Evolutionary conservation across 495 filamentous ascomycete genomes (phyloP), one percentile per base, ranked within the genome.

Genomic region (Penicillium goetzii): DNA sequence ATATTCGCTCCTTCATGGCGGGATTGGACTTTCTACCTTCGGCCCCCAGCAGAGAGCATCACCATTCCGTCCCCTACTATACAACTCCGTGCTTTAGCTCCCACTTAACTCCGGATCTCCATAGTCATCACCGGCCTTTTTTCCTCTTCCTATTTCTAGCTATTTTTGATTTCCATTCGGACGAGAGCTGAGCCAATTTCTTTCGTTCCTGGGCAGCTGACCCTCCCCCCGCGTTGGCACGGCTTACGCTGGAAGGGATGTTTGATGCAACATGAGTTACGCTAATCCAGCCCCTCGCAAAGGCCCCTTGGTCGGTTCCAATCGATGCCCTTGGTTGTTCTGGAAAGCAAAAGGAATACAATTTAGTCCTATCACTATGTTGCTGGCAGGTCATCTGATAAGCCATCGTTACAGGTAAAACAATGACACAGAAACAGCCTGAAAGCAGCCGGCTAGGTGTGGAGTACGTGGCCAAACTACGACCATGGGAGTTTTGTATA

Each of bases 341-440:
- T 52, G 30, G 40, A 59, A 41, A 36, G 15, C 19, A 40, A 21
- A 17, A 50, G 38, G 41, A 36, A 57, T 61, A 64, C 30, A 32
- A 8, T 63, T 57, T 63, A 52, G 32, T 56, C 26, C 59, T 36
- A 19, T 21, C 30, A 28, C 52, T 15, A 19, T 40, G 8, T 17
- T 32, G 17, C 30, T 52, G 17, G 30, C 30, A 55, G 47, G 55
- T 63, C 61, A 63, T 57, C 61, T 63, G 61, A 63, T 63, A 60
- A 52, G 50, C 45, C 50, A 54, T 54, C 34, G 26, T 30, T 51
- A 51, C 47, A 28, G 47, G 47, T 51, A 51, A 26, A 51, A 30
- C 47, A 4, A n/a, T 51, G 47, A 30, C 26, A 51, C 25, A n/a
- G 21, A 52, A 58, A 58, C 61, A 58, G 43, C 55, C 61, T 63